Evolutionary conservation across 768 basidiomycete species (phyloP).

Genomic region (Lactarius indigo): DNA sequence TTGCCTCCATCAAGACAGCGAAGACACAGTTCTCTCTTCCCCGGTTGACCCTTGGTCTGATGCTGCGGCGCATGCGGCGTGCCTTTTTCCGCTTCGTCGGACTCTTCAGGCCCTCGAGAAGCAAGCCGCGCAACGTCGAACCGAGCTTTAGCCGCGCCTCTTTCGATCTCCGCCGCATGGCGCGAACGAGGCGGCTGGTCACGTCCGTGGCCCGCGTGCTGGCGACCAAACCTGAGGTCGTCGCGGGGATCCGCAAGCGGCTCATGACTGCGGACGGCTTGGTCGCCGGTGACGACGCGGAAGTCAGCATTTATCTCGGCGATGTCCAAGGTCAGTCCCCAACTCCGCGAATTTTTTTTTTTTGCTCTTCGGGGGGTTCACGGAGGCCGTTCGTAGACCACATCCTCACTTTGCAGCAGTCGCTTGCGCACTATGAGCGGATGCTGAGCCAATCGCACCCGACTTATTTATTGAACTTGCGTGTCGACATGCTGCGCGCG

Average conservation of each 20-base stretch:
- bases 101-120: background rate
- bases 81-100: slow-evolving; percentile 23
- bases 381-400: slow-evolving; percentile 56
- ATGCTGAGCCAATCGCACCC: slow-evolving; percentile 87
- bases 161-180: slow-evolving; percentile 69
- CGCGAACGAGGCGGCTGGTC: slow-evolving; percentile 70
- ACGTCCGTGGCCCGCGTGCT: slow-evolving; percentile 74
- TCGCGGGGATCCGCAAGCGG: slow-evolving; percentile 75
- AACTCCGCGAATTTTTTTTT: background rate
- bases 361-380: background rate
- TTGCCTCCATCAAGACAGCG: slow-evolving; percentile 8
- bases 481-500: slow-evolving; percentile 53
- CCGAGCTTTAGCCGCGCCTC: slow-evolving; percentile 34
- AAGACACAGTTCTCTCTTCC: slow-evolving; percentile 29
- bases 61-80: slow-evolving; percentile 38
- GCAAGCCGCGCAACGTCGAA: background rate
- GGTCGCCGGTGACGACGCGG: slow-evolving; percentile 48
- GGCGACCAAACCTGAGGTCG: slow-evolving; percentile 77
- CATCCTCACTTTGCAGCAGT: slow-evolving; percentile 81
- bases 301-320: slow-evolving; percentile 83
- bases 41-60: slow-evolving; percentile 30
- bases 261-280: slow-evolving; percentile 42
- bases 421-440: slow-evolving; percentile 81
- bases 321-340: slow-evolving; percentile 74
- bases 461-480: slow-evolving; percentile 76